Conservation (phyloP, 2,329 filamentous ascomycete species). For the Aspergillus neoniger region DNA sequence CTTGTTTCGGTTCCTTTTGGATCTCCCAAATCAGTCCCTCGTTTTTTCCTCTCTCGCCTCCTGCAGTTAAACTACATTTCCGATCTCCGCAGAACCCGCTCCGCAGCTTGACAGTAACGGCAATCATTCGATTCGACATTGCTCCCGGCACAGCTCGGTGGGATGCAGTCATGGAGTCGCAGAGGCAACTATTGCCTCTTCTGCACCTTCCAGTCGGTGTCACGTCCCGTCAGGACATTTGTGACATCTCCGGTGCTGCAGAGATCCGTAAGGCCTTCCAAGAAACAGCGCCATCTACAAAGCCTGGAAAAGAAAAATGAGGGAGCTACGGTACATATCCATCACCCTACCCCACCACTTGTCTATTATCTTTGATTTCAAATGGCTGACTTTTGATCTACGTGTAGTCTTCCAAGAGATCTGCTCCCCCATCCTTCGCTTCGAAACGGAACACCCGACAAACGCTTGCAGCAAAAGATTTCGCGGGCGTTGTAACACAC, state of each 20-base stretch:
- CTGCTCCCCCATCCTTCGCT: background rate
- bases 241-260: constrained; percentile 32
- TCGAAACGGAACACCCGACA: background rate
- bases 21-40: background rate
- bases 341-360: too few relatives aligned
- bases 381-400: background rate
- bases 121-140: background rate
- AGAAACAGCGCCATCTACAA: background rate
- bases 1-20: too few relatives aligned
- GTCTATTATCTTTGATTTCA: too few relatives aligned
- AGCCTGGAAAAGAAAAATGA: too few relatives aligned
- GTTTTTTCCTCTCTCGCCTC: background rate
- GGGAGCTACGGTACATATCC: too few relatives aligned
- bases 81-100: background rate
- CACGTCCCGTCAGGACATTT: constrained; percentile 32
- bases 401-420: background rate
- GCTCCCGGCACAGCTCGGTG: constrained; percentile 15
- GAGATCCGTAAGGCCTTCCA: background rate
- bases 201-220: constrained; percentile 40
- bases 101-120: background rate
- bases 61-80: background rate
- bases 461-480: constrained; percentile 27
- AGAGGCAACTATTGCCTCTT: constrained; percentile 44
- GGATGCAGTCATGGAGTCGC: constrained; percentile 45
- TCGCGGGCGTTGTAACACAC: constrained; percentile 29